These are phyloP conservation scores for Aspergillus baeticus DNA, from an alignment of 495 filamentous ascomycete species.

Conservation along the genomic window DNA sequence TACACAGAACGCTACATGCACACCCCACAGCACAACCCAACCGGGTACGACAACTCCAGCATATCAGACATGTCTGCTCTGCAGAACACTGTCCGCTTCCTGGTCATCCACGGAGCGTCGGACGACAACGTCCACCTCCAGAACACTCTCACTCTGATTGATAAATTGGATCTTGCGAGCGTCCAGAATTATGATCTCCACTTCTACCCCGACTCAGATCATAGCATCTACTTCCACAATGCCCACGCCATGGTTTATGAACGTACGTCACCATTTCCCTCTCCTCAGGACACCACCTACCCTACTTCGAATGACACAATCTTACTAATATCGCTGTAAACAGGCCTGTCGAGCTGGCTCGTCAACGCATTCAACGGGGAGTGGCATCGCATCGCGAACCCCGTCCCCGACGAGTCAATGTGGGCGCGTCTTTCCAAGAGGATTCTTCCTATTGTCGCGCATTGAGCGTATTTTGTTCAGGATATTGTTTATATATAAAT, in stretches of 20 bases:
- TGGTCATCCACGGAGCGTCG: conserved; percentile 90
- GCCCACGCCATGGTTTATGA: conserved; percentile 92
- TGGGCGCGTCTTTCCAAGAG: conserved; percentile 26
- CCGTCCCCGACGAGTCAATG: conserved; percentile 54
- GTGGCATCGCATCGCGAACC: conserved; percentile 73
- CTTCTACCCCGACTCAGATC: conserved; percentile 94
- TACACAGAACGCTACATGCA: conserved; percentile 98
- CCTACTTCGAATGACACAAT: no score
- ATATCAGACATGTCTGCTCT: conserved; percentile 72
- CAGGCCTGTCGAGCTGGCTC: conserved; percentile 88
- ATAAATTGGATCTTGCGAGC: conserved; percentile 77
- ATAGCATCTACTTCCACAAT: conserved; percentile 93
- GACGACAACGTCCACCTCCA: conserved; percentile 98
- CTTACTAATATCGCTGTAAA: no score
- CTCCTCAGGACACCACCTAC: no score
- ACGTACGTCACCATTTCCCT: conserved; percentile 73
- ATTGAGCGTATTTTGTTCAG: conserved; percentile 3
- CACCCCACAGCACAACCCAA: conserved; percentile 76
- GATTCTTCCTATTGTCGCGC: conserved; percentile 16
- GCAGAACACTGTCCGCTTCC: conserved; percentile 72
- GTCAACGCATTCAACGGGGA: conserved; percentile 97
- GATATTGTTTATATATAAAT: not conserved
- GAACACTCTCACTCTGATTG: conserved; percentile 81
- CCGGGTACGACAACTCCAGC: conserved; percentile 72
- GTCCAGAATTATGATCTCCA: conserved; percentile 97